These are phyloP conservation scores for Neofusicoccum kwambonambiense DNA, from an alignment of 2,329 filamentous ascomycete genomes.

Conservation along the genomic window DNA sequence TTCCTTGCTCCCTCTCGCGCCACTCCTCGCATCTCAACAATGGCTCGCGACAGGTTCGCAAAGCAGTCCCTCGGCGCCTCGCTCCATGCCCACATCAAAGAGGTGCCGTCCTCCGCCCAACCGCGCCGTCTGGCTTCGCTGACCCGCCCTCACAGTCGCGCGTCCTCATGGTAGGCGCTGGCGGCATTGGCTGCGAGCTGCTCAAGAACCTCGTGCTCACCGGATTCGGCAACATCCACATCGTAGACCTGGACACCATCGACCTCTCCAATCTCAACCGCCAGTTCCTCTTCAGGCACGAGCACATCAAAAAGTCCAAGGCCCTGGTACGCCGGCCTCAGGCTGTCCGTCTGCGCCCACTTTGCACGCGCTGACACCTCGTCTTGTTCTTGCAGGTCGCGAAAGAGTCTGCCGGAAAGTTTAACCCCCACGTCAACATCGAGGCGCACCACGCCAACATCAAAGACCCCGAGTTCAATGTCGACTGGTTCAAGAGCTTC, in stretches of 20 bases:
- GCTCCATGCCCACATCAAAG: slow-evolving; percentile 65
- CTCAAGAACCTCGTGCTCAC: slow-evolving; percentile 93
- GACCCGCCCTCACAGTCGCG: slow-evolving; percentile 60
- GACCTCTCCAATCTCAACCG: slow-evolving; percentile 96
- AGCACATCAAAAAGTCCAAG: slow-evolving; percentile 98
- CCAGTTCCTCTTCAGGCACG: slow-evolving; percentile 92
- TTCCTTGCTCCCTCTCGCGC: slow-evolving; percentile 16
- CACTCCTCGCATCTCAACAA: slow-evolving; percentile 25
- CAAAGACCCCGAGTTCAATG: slow-evolving; percentile 81
- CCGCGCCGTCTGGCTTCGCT: slow-evolving; percentile 23
- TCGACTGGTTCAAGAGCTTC: slow-evolving; percentile 84
- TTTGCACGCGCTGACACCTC: neutral
- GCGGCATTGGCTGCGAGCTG: slow-evolving; percentile 95
- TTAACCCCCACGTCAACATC: slow-evolving; percentile 86
- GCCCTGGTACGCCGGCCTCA: slow-evolving; percentile 67
- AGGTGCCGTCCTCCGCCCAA: slow-evolving; percentile 51
- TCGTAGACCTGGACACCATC: slow-evolving; percentile 97
- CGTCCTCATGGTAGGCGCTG: slow-evolving; percentile 91
- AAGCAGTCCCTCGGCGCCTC: slow-evolving; percentile 65
- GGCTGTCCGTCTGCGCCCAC: neutral
- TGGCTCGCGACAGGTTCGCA: slow-evolving; percentile 50
- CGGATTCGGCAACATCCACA: slow-evolving; percentile 88
- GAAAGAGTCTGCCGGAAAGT: slow-evolving; percentile 83
- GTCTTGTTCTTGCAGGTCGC: slow-evolving; percentile 63
- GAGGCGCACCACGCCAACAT: slow-evolving; percentile 92